Conservation (phyloP, 2,329 filamentous ascomycete genomes). For the Tolypocladium amazonense region DNA sequence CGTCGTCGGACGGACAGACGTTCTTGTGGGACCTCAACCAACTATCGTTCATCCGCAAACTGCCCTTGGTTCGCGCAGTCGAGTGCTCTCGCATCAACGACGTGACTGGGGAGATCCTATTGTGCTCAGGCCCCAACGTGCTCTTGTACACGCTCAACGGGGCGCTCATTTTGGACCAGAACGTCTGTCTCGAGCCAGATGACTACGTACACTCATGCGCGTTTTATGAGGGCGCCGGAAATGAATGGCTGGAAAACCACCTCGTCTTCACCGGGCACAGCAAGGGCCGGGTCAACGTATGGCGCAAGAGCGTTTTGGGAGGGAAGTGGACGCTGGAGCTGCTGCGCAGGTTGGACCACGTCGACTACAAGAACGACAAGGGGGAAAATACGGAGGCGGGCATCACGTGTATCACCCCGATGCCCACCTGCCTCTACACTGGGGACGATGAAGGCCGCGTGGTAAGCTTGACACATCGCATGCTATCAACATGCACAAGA, state of each 20-base stretch:
- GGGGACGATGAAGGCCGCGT: conserved; percentile 90
- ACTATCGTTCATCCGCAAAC: conserved; percentile 70
- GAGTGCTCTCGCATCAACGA: conserved; percentile 84
- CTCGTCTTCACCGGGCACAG: conserved; percentile 84
- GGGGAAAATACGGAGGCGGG: conserved; percentile 50
- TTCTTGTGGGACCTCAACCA: conserved; percentile 93
- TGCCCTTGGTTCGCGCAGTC: conserved; percentile 46
- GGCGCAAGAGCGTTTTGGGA: conserved; percentile 42
- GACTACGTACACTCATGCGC: conserved; percentile 75
- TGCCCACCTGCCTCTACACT: conserved; percentile 77
- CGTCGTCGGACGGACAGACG: conserved; percentile 69
- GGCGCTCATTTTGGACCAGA: conserved; percentile 68
- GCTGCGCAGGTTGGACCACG: conserved; percentile 72
- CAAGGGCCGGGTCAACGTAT: conserved; percentile 73
- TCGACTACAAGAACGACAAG: conserved; percentile 53
- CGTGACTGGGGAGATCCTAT: conserved; percentile 76
- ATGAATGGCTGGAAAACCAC: conserved; percentile 83
- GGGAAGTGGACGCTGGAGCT: conserved; percentile 69
- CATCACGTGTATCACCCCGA: conserved; percentile 78
- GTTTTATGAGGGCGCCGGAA: conserved; percentile 84
- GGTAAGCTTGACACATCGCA: conserved; percentile 31
- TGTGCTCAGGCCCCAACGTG: conserved; percentile 68
- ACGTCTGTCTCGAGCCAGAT: conserved; percentile 58
- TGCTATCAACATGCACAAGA: no score
- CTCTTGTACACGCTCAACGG: conserved; percentile 84